phyloP scores from a whole-genome alignment of 768 basidiomycete genomes.

The Suillus fuscotomentosus region DNA sequence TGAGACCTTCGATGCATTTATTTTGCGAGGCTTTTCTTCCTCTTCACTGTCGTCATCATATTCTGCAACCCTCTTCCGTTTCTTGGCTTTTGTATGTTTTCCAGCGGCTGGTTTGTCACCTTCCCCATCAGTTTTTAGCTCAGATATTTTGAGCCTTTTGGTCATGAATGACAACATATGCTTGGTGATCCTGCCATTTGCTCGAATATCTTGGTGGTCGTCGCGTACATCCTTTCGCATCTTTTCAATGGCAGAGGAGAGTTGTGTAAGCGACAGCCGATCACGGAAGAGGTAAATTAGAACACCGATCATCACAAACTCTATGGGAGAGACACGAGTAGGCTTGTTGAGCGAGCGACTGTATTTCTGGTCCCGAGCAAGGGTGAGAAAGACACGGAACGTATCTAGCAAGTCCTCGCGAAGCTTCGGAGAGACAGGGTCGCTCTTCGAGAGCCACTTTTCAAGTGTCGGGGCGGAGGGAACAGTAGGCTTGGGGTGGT shows the following conservation, averaged over 20 bases:
- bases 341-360: constrained; percentile 32
- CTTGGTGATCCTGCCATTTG: constrained; percentile 36
- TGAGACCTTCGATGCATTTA: constrained; percentile 12
- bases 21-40: constrained; percentile 18
- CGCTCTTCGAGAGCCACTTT: constrained; percentile 34
- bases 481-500: constrained; percentile 24
- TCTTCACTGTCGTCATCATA: constrained; percentile 23
- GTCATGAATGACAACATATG: constrained; percentile 32
- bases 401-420: constrained; percentile 30
- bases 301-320: constrained; percentile 44
- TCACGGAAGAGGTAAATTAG: constrained; percentile 38
- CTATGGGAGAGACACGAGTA: constrained; percentile 39
- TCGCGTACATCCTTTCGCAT: constrained; percentile 39
- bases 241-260: constrained; percentile 40
- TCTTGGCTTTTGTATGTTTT: constrained; percentile 13
- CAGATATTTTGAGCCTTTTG: constrained; percentile 30
- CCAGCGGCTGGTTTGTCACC: constrained; percentile 25
- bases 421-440: constrained; percentile 26
- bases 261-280: constrained; percentile 35
- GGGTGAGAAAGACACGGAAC: constrained; percentile 32
- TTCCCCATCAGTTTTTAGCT: constrained; percentile 31
- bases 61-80: constrained; percentile 25
- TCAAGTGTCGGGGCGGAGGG: constrained; percentile 30
- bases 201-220: constrained; percentile 38
- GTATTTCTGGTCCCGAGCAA: constrained; percentile 33